These are phyloP conservation scores for Alternaria solani DNA, from an alignment of 2,329 filamentous ascomycete genomes.

Conservation along the genomic window DNA sequence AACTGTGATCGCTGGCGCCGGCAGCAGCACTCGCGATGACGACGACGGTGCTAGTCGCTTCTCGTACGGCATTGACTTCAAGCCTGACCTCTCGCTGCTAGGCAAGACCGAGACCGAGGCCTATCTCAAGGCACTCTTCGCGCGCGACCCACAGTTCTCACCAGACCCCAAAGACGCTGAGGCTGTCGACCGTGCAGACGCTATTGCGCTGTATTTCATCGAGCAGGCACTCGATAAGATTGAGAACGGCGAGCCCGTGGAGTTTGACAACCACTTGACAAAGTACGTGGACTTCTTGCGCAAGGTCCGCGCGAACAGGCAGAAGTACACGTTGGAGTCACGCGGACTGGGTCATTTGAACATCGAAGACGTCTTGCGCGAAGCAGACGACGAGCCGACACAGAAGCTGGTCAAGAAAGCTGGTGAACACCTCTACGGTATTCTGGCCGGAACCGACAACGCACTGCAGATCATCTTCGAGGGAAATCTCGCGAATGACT, in stretches of 20 bases:
- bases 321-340: constrained; percentile 13
- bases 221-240: constrained; percentile 15
- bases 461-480: constrained; percentile 16
- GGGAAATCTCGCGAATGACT: constrained; percentile 13
- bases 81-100: constrained; percentile 13
- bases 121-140: constrained; percentile 12
- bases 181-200: constrained; percentile 14
- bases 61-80: constrained; percentile 17
- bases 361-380: constrained; percentile 16
- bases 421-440: constrained; percentile 13
- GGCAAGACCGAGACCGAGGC: constrained; percentile 5
- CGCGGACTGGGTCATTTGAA: constrained; percentile 8
- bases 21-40: constrained; percentile 5
- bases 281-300: constrained; percentile 16
- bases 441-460: constrained; percentile 7
- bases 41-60: constrained; percentile 16
- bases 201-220: constrained; percentile 14
- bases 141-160: constrained; percentile 10
- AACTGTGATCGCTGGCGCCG: constrained; percentile 12
- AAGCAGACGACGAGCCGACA: constrained; percentile 13
- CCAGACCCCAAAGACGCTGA: constrained; percentile 14
- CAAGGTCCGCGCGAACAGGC: constrained; percentile 15
- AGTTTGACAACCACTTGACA: constrained; percentile 14
- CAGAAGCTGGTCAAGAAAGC: constrained; percentile 17
- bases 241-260: constrained; percentile 8